A percentile compares a stretch with the other conserved stretches of the same genome.
Conservation (phyloP, 208 protist species). For the Trypanosoma cruzi region DNA sequence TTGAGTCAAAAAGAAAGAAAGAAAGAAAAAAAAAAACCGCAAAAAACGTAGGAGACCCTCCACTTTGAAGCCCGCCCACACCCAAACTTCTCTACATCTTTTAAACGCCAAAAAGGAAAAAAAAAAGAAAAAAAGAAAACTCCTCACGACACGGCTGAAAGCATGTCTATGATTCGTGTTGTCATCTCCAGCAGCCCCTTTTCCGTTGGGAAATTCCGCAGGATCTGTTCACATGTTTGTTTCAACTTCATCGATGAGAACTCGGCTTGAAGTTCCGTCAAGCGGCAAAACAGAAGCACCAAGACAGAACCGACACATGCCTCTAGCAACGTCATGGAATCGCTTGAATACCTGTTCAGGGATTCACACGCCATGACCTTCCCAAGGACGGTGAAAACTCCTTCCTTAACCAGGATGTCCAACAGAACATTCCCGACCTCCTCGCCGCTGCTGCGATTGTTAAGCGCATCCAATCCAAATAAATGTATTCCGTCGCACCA, state of each 20-base stretch:
- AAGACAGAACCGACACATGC: constrained; percentile 39
- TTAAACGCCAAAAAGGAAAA: neutral
- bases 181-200: neutral
- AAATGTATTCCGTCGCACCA: no score
- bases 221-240: constrained; percentile 19
- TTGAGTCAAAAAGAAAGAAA: neutral
- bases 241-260: neutral
- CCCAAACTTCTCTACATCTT: neutral
- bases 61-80: no score
- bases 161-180: constrained; percentile 1
- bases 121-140: neutral
- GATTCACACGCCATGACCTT: constrained; percentile 4
- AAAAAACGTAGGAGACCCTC: no score
- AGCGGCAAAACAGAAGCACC: constrained; percentile 37
- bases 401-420: neutral
- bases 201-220: constrained; percentile 18
- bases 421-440: neutral
- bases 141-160: neutral
- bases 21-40: no score
- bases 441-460: neutral
- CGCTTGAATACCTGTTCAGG: constrained; percentile 33
- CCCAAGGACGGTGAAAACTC: constrained; percentile 5
- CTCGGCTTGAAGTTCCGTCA: constrained; percentile 1
- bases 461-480: neutral
- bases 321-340: constrained; percentile 37